phyloP scores from a whole-genome alignment of 495 filamentous ascomycete genomes.

The Neurospora sp. region DNA sequence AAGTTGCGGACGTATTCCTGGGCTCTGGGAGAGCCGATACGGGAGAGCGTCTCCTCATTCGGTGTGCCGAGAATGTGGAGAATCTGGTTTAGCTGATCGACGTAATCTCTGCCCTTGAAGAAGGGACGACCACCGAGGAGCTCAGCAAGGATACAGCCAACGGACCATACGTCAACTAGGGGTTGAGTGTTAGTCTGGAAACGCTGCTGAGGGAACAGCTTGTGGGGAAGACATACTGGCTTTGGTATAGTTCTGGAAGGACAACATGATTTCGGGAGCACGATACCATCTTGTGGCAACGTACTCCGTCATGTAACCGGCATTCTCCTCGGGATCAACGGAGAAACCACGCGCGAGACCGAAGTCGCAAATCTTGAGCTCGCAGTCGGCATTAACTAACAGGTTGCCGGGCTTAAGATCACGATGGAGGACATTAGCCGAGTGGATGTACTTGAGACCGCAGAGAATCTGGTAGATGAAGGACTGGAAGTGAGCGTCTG shows the following conservation, averaged over 20 bases:
- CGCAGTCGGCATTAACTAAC: constrained; percentile 96
- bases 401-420: constrained; percentile 96
- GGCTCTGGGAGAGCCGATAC: constrained; percentile 89
- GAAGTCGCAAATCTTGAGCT: constrained; percentile 98
- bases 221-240: constrained; percentile 59
- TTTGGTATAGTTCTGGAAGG: constrained; percentile 99
- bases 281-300: constrained; percentile 98
- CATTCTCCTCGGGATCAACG: constrained; percentile 94
- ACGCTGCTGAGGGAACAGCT: background rate
- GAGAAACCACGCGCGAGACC: constrained; percentile 93
- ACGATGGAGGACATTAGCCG: constrained; percentile 91
- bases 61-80: constrained; percentile 95
- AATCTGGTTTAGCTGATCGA: constrained; percentile 98
- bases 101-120: constrained; percentile 98
- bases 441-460: constrained; percentile 97
- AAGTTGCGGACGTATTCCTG: constrained; percentile 98
- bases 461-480: constrained; percentile 94
- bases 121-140: constrained; percentile 93
- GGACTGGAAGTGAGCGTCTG: constrained; percentile 92
- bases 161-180: constrained; percentile 95
- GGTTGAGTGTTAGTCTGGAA: background rate
- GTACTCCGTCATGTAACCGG: constrained; percentile 99
- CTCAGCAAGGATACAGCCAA: constrained; percentile 95
- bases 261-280: constrained; percentile 98
- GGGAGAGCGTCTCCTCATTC: constrained; percentile 85